Base-by-base conservation (phyloP, 2,329 filamentous ascomycete genomes). In the Colletotrichum trifolii region DNA sequence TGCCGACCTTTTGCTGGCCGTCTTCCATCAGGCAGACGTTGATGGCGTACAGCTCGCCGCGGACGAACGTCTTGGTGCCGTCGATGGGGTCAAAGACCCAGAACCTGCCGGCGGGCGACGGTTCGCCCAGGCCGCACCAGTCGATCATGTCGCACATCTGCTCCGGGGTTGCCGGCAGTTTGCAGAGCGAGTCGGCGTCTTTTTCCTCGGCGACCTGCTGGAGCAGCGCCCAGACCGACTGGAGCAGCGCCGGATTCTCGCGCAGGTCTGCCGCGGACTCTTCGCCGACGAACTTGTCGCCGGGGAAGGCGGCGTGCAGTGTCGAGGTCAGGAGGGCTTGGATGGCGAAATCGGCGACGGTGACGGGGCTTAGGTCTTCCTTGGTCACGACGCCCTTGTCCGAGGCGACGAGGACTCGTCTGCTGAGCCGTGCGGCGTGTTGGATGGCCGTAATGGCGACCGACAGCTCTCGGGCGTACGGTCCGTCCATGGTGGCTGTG, bases 71-170 rank as follows among this genome's bases (percentile, higher is more conserved):
- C 74, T 84, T 82, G 2, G 86, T 88, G 8, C 86, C 86, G 67
- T 88, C 86, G 36, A 88, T 87, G 0, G 86, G 86, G 69, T 88
- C 86, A 69, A 88, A 87, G 0, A 88, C 79, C 85, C 86, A 88
- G 8, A 82, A 80, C 12, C 85, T 73, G 8, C 80, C 81, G 54
- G 57, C 4, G 1, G 60, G 60, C 12, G 64, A 64, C 5, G 78
- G 81, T 13, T 72, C 72, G 33, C 78, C 78, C 17, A 75, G 68
- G 36, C 82, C 81, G 64, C 85, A 86, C 68, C 78, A 78, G 72
- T 88, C 85, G 48, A 88, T 83, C 66, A 85, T 74, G 54, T 82
- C 78, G 71, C 84, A 86, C 74, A 86, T 80, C 35, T 81, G 74
- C 64, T 82, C 81, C 9, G 73, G 75, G 3, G 75, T 78, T 35